Evolutionary conservation across 257 asterid genomes (phyloP).

Genomic region (Solanum chaucha): DNA sequence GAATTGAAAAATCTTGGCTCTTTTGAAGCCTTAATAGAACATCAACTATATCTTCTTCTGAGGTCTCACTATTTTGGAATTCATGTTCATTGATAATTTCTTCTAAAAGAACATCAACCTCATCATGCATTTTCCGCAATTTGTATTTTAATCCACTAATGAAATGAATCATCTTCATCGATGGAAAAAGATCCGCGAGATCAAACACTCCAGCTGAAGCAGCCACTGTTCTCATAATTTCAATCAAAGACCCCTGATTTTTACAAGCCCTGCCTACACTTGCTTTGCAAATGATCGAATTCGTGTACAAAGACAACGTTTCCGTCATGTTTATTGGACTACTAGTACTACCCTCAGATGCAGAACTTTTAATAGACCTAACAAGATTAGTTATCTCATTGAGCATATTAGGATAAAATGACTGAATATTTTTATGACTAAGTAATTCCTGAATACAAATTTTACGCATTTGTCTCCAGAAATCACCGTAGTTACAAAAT

Average conservation of each 20-base stretch:
- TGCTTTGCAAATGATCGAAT: conserved; percentile 4
- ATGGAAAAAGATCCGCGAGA: conserved; percentile 1
- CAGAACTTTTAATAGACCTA: neutral
- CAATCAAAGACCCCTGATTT: neutral
- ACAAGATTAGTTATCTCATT: conserved; percentile 3
- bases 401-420: neutral
- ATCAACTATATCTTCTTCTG: conserved; percentile 8
- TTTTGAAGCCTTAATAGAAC: conserved; percentile 11
- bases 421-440: neutral
- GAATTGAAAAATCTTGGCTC: conserved; percentile 1
- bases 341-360: neutral
- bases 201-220: conserved; percentile 2
- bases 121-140: neutral
- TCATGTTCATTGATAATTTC: conserved; percentile 7
- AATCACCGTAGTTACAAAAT: conserved; percentile 5
- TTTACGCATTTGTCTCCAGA: conserved; percentile 18
- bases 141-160: neutral
- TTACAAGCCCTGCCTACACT: conserved; percentile 3
- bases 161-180: neutral
- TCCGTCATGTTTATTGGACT: conserved; percentile 1
- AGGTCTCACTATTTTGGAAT: neutral
- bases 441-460: conserved; percentile 8
- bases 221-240: neutral
- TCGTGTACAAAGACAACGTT: neutral
- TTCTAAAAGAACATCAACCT: conserved; percentile 1